phyloP scores from a whole-genome alignment of 305 asterid species.

The Solanum aculeatissimum region DNA sequence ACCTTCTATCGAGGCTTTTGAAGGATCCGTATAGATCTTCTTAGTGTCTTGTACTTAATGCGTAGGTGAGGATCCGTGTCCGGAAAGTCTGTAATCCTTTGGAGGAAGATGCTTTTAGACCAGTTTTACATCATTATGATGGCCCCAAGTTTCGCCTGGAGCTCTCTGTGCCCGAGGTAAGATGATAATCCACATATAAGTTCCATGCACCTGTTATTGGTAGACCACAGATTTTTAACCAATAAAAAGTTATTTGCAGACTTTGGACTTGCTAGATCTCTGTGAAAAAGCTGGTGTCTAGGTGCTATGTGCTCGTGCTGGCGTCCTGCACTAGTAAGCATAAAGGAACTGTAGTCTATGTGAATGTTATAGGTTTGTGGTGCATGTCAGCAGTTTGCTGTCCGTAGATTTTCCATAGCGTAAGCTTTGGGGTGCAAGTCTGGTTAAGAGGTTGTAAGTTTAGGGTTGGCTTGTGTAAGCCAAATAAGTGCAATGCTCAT shows the following conservation, averaged over 20 bases:
- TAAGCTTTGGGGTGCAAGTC: slow-evolving; percentile 1
- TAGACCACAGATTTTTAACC: not conserved
- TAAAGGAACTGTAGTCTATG: not conserved
- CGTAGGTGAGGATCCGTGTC: slow-evolving; percentile 62
- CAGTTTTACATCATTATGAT: slow-evolving; percentile 90
- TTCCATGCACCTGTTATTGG: not conserved
- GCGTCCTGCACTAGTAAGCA: not conserved
- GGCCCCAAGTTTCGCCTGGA: slow-evolving; percentile 98
- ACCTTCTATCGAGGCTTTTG: not conserved
- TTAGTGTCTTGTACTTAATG: not conserved
- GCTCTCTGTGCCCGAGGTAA: slow-evolving; percentile 89
- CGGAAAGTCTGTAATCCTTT: slow-evolving; percentile 77
- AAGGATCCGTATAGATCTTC: slow-evolving; percentile 1
- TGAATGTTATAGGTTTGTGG: not conserved
- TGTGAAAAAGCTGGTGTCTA: slow-evolving; percentile 77
- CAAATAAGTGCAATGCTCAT: not conserved
- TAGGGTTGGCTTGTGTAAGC: not conserved
- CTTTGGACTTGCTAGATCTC: slow-evolving; percentile 82
- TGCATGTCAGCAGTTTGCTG: not conserved
- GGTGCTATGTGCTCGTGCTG: not conserved
- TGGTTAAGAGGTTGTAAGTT: not conserved
- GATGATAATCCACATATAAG: not conserved
- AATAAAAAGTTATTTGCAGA: too few relatives aligned
- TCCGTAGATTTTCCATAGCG: not conserved
- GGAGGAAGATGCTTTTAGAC: slow-evolving; percentile 95